Percentiles rank a stretch among this genome's conserved stretches.
phyloP scores from a whole-genome alignment of 495 filamentous ascomycete species.

The Talaromyces thailandensis region DNA sequence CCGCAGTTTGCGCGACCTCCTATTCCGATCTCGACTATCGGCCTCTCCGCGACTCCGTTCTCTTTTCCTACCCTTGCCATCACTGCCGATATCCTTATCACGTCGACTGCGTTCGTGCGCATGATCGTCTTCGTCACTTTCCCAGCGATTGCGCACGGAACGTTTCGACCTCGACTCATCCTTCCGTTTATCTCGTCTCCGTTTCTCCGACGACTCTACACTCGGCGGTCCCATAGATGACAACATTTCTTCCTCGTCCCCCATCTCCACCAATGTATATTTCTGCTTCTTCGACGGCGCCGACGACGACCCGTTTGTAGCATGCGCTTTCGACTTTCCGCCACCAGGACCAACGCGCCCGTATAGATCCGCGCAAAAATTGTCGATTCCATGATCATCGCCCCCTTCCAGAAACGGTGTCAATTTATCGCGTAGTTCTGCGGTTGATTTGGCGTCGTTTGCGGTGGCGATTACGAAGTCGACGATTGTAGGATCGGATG shows the following conservation, averaged over 20 bases:
- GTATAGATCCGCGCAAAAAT: slow-evolving; percentile 47
- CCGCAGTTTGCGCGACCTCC: slow-evolving; percentile 42
- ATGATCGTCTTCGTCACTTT: not conserved
- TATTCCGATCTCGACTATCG: slow-evolving; percentile 36
- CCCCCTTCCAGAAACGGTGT: slow-evolving; percentile 42
- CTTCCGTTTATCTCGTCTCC: slow-evolving; percentile 25
- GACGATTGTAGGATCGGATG: slow-evolving; percentile 49
- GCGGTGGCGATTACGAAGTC: slow-evolving; percentile 57
- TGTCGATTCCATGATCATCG: slow-evolving; percentile 32
- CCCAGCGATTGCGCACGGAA: slow-evolving; percentile 4
- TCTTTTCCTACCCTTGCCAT: slow-evolving; percentile 23
- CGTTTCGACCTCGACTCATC: slow-evolving; percentile 10
- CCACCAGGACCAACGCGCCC: slow-evolving; percentile 29
- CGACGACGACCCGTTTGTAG: slow-evolving; percentile 12
- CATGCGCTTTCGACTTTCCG: slow-evolving; percentile 12
- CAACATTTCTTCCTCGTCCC: slow-evolving; percentile 39
- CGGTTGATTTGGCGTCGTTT: slow-evolving; percentile 42
- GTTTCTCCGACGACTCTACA: slow-evolving; percentile 20
- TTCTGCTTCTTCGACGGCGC: slow-evolving; percentile 44
- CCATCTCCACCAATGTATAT: slow-evolving; percentile 79
- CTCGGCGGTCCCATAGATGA: slow-evolving; percentile 26
- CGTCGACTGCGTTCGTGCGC: slow-evolving; percentile 12
- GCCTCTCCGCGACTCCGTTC: slow-evolving; percentile 33
- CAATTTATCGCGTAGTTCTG: slow-evolving; percentile 44
- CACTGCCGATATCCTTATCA: slow-evolving; percentile 24